A percentile compares a stretch with the other conserved stretches of the same genome.
Conservation (phyloP, 192 early-diverging fungal genomes). For the Entomortierella chlamydospora region DNA sequence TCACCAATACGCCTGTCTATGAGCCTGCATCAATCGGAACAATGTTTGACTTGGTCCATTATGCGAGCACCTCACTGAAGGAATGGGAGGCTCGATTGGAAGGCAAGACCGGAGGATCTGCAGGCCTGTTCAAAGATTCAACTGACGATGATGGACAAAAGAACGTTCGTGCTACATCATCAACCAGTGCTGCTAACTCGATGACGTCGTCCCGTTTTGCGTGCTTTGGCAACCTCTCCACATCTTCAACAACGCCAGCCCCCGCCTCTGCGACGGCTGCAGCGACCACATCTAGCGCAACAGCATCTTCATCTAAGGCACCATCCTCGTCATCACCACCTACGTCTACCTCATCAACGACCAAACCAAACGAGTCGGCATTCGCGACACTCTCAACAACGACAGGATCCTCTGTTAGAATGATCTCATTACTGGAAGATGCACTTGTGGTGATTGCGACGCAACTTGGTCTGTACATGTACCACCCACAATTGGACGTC, state of each 20-base stretch:
- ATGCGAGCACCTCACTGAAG: slow-evolving; percentile 50
- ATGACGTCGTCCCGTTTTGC: slow-evolving; percentile 27
- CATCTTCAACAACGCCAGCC: neutral
- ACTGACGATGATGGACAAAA: slow-evolving; percentile 37
- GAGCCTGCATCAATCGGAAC: slow-evolving; percentile 57
- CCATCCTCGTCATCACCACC: neutral
- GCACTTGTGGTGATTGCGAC: slow-evolving; percentile 50
- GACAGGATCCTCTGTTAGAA: slow-evolving; percentile 41
- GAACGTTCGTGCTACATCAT: slow-evolving; percentile 9
- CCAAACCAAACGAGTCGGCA: slow-evolving; percentile 28
- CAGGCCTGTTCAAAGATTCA: slow-evolving; percentile 40
- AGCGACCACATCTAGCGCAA: neutral
- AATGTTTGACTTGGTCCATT: slow-evolving; percentile 50
- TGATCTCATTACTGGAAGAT: slow-evolving; percentile 50
- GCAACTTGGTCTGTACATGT: slow-evolving; percentile 46
- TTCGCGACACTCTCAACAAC: slow-evolving; percentile 47
- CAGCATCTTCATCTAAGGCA: neutral
- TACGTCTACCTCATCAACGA: neutral
- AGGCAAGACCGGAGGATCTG: slow-evolving; percentile 46
- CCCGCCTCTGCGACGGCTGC: neutral
- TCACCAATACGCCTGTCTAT: slow-evolving; percentile 32
- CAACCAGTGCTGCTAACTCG: slow-evolving; percentile 12
- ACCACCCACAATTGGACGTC: slow-evolving; percentile 32
- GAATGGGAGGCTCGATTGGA: slow-evolving; percentile 53
- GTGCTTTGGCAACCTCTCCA: slow-evolving; percentile 39